Evolutionary conservation across 345 rosid genomes (phyloP), one percentile per base, ranked within the genome.

Genomic region (Luvunga scandens): DNA sequence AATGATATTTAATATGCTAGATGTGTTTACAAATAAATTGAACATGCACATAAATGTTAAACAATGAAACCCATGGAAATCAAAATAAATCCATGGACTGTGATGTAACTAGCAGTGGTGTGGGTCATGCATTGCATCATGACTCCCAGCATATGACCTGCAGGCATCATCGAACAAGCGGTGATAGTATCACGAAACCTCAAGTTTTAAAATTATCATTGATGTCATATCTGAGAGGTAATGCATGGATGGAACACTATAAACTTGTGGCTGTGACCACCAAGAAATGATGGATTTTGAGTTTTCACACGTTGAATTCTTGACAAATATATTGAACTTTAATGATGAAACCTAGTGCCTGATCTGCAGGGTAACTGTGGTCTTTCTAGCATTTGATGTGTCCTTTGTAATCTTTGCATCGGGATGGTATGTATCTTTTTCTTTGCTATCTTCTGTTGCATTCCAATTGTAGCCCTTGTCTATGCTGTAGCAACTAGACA

Each of bases 331-430:
- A 34, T 76, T 12, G 38, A 48, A 62, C 27, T n/a, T 30, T 64
- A 56, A 30, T 72, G 73, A 61, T 62, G 69, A 56, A 68, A 38
- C 65, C 28, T 38, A 45, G 60, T 64, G 25, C 38, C 63, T 31
- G n/a, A 31, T 71, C 31, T 86, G 86, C 87, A 91, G 95, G 96
- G 84, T 91, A 76, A 76, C 92, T 1, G 88, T 91, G 65, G 84
- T 88, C 75, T 91, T 90, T 82, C 77, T 89, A 33, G 92, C 91
- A 25, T 88, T 92, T 77, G 92, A 92, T 25, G 91, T 90, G 77
- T 90, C 89, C 85, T 90, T 90, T 7, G 84, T 87, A 30, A 75
- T 92, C 56, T 90, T 79, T 90, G 94, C 74, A 77, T 85, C 38
- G 89, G 82, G 45, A 38, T 92, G 87, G 94, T 93, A 30, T 90